Percentiles rank a stretch among this genome's conserved stretches.
phyloP scores from a whole-genome alignment of 495 filamentous ascomycete genomes.

The Aspergillus carlsbadensis region DNA sequence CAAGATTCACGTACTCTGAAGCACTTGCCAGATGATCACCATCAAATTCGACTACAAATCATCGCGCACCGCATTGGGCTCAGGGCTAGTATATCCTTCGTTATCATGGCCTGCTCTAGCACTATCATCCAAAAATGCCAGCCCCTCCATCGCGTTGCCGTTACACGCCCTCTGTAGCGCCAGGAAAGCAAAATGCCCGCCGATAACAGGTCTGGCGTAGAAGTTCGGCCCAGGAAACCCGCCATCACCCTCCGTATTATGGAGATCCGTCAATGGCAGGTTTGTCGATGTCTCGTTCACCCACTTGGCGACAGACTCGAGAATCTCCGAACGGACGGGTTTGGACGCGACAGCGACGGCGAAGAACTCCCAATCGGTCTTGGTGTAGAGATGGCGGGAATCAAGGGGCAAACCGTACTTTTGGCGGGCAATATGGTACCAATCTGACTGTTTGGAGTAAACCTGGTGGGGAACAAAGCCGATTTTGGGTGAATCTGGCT shows the following conservation, averaged over 20 bases:
- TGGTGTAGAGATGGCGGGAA: constrained; percentile 83
- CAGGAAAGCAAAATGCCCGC: constrained; percentile 84
- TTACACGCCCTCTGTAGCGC: constrained; percentile 75
- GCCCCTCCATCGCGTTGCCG: constrained; percentile 62
- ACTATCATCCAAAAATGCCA: constrained; percentile 60
- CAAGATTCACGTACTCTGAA: no score
- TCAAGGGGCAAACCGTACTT: constrained; percentile 84
- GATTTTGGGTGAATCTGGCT: constrained; percentile 20
- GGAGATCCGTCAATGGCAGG: constrained; percentile 78
- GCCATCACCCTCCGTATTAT: constrained; percentile 71
- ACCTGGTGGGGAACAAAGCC: constrained; percentile 69
- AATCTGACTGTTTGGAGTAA: constrained; percentile 79
- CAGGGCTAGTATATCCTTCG: no score
- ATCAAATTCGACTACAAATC: not conserved
- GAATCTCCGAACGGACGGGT: constrained; percentile 65
- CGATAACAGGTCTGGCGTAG: constrained; percentile 80
- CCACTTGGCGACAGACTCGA: constrained; percentile 78
- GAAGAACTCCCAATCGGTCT: constrained; percentile 93
- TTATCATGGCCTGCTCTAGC: constrained; percentile 27
- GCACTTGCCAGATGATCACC: constrained; percentile 6
- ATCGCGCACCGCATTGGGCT: not conserved
- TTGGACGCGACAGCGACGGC: constrained; percentile 73
- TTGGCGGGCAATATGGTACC: constrained; percentile 83
- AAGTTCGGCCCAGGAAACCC: constrained; percentile 69
- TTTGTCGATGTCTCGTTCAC: constrained; percentile 82